Conservation (phyloP, 805 yeast genomes). For the Candida maltosa region DNA sequence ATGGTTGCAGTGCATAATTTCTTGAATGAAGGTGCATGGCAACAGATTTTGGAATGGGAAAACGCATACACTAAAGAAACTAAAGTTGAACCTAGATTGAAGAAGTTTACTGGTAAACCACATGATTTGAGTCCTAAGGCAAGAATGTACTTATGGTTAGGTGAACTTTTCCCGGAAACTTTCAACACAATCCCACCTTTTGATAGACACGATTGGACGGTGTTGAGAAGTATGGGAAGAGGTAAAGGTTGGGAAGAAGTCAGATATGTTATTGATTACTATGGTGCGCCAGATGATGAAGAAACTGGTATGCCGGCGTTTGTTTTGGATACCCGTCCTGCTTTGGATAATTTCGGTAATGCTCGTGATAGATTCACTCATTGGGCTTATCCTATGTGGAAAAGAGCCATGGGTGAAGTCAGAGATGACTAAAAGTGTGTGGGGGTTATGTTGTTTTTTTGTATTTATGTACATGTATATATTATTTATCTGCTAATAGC, state of each 20-base stretch:
- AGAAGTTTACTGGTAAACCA: conserved; percentile 90
- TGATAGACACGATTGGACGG: conserved; percentile 99
- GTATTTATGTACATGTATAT: neutral
- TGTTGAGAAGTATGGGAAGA: conserved; percentile 58
- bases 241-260: conserved; percentile 61
- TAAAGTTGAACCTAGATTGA: conserved; percentile 66
- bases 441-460: neutral
- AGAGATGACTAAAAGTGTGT: conserved; percentile 10
- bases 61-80: conserved; percentile 56
- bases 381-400: conserved; percentile 67
- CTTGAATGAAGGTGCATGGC: conserved; percentile 97
- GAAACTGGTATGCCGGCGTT: conserved; percentile 88
- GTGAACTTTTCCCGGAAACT: conserved; percentile 66
- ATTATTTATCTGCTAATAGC: conserved; percentile 1
- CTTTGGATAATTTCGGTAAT: conserved; percentile 64
- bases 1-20: conserved; percentile 98
- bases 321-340: conserved; percentile 93
- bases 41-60: conserved; percentile 92
- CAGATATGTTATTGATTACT: conserved; percentile 92
- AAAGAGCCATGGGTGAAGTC: conserved; percentile 64
- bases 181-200: conserved; percentile 85
- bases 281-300: conserved; percentile 90
- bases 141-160: conserved; percentile 57
- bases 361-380: conserved; percentile 66
- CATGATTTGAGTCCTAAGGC: conserved; percentile 87